Conservation (phyloP, 306 rosid species). For the Corylus heterophylla region DNA sequence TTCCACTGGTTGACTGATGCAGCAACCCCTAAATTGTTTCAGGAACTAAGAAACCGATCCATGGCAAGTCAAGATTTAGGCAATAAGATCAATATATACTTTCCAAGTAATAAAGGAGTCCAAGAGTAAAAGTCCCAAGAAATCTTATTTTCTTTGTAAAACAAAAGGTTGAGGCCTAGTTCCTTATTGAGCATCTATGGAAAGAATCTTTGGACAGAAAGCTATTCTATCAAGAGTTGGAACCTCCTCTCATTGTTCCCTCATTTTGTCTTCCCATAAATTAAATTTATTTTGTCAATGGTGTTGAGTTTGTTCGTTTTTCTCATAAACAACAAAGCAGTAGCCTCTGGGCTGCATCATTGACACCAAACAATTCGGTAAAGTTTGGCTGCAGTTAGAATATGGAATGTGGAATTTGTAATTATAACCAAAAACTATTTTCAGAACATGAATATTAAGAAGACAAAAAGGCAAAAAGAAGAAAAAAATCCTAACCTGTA, state of each 20-base stretch:
- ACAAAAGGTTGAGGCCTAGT: background rate
- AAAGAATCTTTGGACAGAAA: background rate
- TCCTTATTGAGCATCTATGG: background rate
- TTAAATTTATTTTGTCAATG: background rate
- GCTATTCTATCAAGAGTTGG: background rate
- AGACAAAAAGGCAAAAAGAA: background rate
- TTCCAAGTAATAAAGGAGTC: background rate
- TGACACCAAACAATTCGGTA: background rate
- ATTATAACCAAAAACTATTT: background rate
- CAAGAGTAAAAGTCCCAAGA: background rate
- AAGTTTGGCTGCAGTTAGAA: background rate
- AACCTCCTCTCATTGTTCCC: background rate
- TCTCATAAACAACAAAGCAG: background rate
- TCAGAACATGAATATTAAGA: background rate
- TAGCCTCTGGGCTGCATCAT: background rate
- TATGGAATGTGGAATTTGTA: background rate
- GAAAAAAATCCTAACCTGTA: conserved; percentile 53
- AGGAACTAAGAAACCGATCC: background rate
- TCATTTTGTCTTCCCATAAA: background rate
- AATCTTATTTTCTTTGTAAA: background rate
- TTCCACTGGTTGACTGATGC: background rate
- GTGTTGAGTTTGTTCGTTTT: background rate
- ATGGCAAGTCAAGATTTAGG: background rate
- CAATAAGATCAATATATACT: background rate
- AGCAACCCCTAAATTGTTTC: background rate